Evolutionary conservation across 805 yeast genomes (phyloP), one percentile per base, ranked within the genome.

Genomic region (Wickerhamia fluorescens): DNA sequence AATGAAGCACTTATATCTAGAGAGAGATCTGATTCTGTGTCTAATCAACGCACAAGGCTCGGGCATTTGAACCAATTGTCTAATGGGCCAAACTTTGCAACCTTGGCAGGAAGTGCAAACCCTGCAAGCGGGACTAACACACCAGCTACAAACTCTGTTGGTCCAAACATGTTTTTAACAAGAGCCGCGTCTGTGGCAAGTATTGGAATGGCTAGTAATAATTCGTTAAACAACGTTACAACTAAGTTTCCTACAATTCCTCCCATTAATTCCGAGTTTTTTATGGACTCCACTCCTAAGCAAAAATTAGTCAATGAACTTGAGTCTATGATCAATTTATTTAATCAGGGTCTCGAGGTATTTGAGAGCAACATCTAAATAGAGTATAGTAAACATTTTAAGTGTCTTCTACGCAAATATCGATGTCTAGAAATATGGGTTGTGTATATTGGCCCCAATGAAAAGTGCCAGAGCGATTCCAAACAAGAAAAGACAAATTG

Each of bases 311-410:
- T 56, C 6, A 43, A 33, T 20, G 70, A 63, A 32, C 42, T 64
- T 20, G 70, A 64, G 24, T 31, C 27, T 9, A 58, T 64, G 59
- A 54, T 63, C 12, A 43, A 49, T 22, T 40, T 57, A 20, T 61
- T 64, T 38, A 55, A 45, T 27, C 55, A 49, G 35, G 68, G 68
- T 1, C 45, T 64, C 28, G 68, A 61, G n/a, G 56, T 60, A 3
- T 47, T 64, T 28, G 67, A 61, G 25, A 52, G 44, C 11, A 44
- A 32, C 23, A 23, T 40, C 10, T 23, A 20, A 14, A 29, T 45
- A 17, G 47, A 49, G 38, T 23, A 13, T 11, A 4, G 17, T 25
- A 14, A 12, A 14, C n/a, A n/a, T n/a, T n/a, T n/a, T n/a, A n/a
- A n/a, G n/a, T n/a, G n/a, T n/a, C n/a, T n/a, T n/a, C n/a, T n/a